Evolutionary conservation across 2,329 filamentous ascomycete species (phyloP).

Genomic region (Monosporascus sp.): DNA sequence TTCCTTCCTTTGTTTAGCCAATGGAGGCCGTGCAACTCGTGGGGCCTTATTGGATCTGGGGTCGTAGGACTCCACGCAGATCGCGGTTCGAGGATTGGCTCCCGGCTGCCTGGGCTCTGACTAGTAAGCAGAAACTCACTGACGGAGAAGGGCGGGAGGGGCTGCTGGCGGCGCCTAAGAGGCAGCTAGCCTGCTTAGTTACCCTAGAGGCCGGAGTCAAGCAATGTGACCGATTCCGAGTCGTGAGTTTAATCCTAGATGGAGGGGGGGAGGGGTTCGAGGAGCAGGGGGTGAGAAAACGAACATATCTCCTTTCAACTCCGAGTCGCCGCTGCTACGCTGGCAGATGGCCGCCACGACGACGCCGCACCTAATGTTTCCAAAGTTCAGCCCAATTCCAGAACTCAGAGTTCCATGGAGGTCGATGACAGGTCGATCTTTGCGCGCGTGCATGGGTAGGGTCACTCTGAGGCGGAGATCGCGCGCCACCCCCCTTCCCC

Average conservation of each 20-base stretch:
- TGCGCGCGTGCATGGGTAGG: background rate
- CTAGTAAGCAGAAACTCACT: no score
- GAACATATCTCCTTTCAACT: background rate
- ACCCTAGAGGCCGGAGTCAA: no score
- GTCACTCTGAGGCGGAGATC: background rate
- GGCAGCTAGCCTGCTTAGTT: no score
- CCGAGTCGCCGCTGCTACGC: background rate
- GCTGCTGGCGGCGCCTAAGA: no score
- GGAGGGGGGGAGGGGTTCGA: background rate
- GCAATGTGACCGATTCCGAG: no score
- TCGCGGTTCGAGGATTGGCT: no score
- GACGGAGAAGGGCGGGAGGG: no score
- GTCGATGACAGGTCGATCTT: background rate
- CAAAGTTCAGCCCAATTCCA: background rate
- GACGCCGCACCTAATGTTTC: background rate
- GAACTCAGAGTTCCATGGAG: background rate
- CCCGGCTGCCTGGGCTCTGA: no score
- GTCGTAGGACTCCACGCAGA: no score
- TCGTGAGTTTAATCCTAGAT: background rate
- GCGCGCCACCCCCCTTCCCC: background rate
- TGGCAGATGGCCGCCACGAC: background rate
- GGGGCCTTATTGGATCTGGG: no score
- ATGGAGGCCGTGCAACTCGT: no score
- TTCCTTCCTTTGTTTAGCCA: no score
- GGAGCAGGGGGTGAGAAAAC: background rate